These are phyloP conservation scores for Xylariaceae sp. DNA, from an alignment of 2,329 filamentous ascomycete species.

Conservation along the genomic window DNA sequence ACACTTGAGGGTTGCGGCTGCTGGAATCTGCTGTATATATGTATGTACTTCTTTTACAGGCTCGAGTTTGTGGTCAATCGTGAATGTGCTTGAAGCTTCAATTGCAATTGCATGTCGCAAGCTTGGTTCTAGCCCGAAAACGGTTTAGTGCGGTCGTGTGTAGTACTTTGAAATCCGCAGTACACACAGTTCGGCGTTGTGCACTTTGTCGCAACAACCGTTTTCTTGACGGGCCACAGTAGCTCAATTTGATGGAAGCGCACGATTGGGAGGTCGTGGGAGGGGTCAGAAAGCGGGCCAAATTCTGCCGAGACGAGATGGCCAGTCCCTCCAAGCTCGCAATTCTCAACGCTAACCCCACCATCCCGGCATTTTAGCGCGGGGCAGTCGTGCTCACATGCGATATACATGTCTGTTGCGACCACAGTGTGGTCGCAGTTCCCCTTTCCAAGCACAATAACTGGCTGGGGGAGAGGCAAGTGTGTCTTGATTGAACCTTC, in stretches of 20 bases:
- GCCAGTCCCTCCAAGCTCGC: too few relatives aligned
- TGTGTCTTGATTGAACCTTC: too few relatives aligned
- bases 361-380: conserved; percentile 6
- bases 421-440: not conserved
- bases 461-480: not conserved
- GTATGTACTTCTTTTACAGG: too few relatives aligned
- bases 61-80: too few relatives aligned
- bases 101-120: not conserved
- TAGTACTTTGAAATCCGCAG: not conserved
- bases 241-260: too few relatives aligned
- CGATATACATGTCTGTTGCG: not conserved
- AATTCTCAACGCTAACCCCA: conserved; percentile 4
- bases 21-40: too few relatives aligned
- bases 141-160: not conserved
- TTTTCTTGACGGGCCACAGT: too few relatives aligned
- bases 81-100: not conserved
- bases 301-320: conserved; percentile 19
- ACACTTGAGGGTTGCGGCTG: not conserved
- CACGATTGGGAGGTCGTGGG: conserved; percentile 6
- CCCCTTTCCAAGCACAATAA: not conserved
- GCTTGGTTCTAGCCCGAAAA: not conserved
- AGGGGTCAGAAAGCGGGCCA: conserved; percentile 14
- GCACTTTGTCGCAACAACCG: too few relatives aligned
- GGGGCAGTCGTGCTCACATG: conserved; percentile 9
- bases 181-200: too few relatives aligned